Percentiles rank a stretch among this genome's conserved stretches.
Evolutionary conservation across 2,329 filamentous ascomycete genomes (phyloP).

Genomic region (Penicillium sp.): DNA sequence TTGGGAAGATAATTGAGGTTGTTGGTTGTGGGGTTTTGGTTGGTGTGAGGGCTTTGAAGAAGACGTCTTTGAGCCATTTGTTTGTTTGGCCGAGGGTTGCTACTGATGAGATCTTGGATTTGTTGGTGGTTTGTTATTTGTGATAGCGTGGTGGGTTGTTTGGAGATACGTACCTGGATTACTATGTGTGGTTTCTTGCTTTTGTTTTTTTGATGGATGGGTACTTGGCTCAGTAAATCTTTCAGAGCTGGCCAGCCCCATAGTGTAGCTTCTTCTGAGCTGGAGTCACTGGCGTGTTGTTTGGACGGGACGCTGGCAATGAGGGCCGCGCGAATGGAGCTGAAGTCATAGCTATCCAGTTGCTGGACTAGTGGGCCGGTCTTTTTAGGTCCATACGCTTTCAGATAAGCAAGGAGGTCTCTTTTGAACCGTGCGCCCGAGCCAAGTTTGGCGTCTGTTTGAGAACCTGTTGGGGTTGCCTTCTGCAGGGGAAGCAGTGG

Average conservation of each 20-base stretch:
- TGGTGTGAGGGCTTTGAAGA: slow-evolving; percentile 53
- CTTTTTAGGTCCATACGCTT: slow-evolving; percentile 63
- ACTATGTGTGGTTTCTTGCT: slow-evolving; percentile 37
- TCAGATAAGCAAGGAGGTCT: slow-evolving; percentile 72
- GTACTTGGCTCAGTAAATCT: slow-evolving; percentile 58
- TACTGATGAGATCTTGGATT: slow-evolving; percentile 74
- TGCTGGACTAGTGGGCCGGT: slow-evolving; percentile 57
- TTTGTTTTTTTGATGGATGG: slow-evolving; percentile 36
- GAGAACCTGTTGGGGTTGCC: neutral
- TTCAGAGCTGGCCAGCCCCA: slow-evolving; percentile 76
- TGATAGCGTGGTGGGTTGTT: neutral
- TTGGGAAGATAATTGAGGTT: slow-evolving; percentile 76
- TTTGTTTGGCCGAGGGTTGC: slow-evolving; percentile 72
- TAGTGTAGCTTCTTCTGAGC: slow-evolving; percentile 51
- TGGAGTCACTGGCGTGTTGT: slow-evolving; percentile 51
- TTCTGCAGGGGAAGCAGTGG: slow-evolving; percentile 61
- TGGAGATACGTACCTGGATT: slow-evolving; percentile 33
- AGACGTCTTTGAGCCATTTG: slow-evolving; percentile 67
- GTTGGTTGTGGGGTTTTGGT: slow-evolving; percentile 11
- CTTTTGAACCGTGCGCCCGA: slow-evolving; percentile 70
- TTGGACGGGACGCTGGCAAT: slow-evolving; percentile 76
- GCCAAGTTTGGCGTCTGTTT: slow-evolving; percentile 47
- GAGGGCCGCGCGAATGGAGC: slow-evolving; percentile 65
- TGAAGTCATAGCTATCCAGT: slow-evolving; percentile 68
- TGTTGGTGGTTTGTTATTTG: neutral